Percentiles rank a stretch among this genome's conserved stretches.
phyloP scores from a whole-genome alignment of 768 basidiomycete species.

The Trametes cubensis region DNA sequence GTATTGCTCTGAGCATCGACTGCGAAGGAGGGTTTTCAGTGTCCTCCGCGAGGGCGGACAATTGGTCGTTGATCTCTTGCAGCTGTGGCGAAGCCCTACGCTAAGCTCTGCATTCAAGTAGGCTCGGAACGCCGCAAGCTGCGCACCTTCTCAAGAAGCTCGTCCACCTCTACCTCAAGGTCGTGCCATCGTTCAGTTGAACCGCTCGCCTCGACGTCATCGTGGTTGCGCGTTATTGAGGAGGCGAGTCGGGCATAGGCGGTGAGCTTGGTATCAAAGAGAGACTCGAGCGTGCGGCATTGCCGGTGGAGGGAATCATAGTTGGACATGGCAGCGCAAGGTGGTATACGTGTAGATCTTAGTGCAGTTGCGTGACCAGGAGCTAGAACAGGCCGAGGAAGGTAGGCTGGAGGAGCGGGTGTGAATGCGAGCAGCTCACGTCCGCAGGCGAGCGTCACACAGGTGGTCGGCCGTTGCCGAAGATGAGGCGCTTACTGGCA shows the following conservation, averaged over 20 bases:
- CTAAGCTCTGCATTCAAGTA: conserved; percentile 21
- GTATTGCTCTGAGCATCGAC: conserved; percentile 86
- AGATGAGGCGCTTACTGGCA: not conserved
- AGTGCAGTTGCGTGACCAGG: not conserved
- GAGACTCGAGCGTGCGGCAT: conserved; percentile 90
- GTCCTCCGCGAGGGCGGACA: conserved; percentile 66
- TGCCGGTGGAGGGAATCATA: conserved; percentile 92
- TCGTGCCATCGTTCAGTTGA: conserved; percentile 77
- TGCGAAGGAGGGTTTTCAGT: conserved; percentile 73
- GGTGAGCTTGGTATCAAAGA: conserved; percentile 89
- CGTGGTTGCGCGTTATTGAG: conserved; percentile 53
- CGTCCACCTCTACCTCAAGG: conserved; percentile 84
- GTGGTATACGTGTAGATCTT: not conserved
- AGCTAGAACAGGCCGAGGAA: not conserved
- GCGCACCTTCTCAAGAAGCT: conserved; percentile 80
- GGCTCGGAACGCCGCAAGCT: not conserved
- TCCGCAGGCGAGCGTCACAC: not conserved
- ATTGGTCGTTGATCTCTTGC: conserved; percentile 82
- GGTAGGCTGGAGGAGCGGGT: not conserved
- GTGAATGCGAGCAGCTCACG: not conserved
- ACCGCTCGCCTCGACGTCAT: conserved; percentile 71
- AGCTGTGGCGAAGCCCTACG: conserved; percentile 52
- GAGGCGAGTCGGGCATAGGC: conserved; percentile 87
- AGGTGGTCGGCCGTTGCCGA: conserved; percentile 12
- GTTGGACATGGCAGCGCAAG: conserved; percentile 56